Conservation (phyloP, 2,329 filamentous ascomycete genomes). For the Monilinia vaccinii-corymbosi region DNA sequence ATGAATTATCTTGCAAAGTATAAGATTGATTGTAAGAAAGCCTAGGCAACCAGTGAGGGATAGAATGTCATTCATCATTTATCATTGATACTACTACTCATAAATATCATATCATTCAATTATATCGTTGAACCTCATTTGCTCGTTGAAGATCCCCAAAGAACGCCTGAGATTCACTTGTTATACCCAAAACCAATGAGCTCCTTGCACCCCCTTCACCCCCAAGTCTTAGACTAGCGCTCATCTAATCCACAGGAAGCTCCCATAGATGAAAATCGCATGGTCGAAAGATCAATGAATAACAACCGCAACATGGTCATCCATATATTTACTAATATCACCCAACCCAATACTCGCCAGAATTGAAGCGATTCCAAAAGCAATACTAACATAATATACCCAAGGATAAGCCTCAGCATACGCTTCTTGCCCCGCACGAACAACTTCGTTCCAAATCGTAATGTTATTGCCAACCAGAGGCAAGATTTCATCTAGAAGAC, state of each 20-base stretch:
- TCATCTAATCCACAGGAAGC: not conserved
- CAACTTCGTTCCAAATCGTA: conserved; percentile 41
- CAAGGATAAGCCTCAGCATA: conserved; percentile 50
- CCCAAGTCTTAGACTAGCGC: not conserved
- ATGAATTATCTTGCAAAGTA: too few relatives aligned
- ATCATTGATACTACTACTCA: too few relatives aligned
- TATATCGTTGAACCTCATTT: not conserved
- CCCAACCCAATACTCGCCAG: conserved; percentile 49
- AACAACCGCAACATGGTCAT: conserved; percentile 45
- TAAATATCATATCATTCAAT: too few relatives aligned
- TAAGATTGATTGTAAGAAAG: too few relatives aligned
- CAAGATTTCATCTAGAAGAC: conserved; percentile 41
- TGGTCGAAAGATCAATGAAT: not conserved
- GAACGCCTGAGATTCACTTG: not conserved
- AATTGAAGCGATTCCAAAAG: conserved; percentile 48
- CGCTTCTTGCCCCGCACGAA: conserved; percentile 45
- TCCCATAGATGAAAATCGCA: too few relatives aligned
- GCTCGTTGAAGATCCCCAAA: not conserved
- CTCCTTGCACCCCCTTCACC: not conserved
- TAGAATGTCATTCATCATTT: too few relatives aligned
- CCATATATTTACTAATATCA: conserved; percentile 49
- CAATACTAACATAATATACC: conserved; percentile 54
- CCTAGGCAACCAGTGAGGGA: too few relatives aligned
- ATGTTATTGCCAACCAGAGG: conserved; percentile 45
- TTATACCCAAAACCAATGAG: not conserved